Percentiles rank a stretch among this genome's conserved stretches.
Conservation (phyloP, 176 grass and related monocot genomes). For the Aegilops umbellulata region DNA sequence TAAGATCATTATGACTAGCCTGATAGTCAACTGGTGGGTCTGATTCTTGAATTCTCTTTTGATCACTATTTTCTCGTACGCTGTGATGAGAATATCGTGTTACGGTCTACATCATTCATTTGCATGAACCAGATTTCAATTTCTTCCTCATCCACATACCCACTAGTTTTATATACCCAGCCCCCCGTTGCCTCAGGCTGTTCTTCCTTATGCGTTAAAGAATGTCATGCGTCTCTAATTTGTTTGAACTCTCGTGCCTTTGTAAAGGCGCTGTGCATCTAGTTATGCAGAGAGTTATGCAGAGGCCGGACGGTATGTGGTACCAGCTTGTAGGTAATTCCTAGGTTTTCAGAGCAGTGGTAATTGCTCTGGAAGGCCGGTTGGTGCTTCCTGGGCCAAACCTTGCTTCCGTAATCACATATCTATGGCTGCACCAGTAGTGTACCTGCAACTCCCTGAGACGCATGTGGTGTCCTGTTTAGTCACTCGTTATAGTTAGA, state of each 20-base stretch:
- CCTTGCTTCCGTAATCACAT: background rate
- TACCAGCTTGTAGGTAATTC: background rate
- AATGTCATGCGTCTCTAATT: too few species aligned
- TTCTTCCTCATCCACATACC: background rate
- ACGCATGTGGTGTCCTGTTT: background rate
- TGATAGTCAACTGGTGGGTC: too few species aligned
- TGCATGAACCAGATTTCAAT: background rate
- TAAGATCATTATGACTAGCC: too few species aligned
- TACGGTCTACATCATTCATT: background rate
- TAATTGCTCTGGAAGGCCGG: background rate
- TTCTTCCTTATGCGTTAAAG: too few species aligned
- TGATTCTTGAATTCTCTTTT: background rate
- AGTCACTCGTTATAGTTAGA: background rate
- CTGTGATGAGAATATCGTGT: background rate
- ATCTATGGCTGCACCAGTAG: background rate
- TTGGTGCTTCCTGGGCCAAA: background rate
- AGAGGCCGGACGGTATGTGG: too few species aligned
- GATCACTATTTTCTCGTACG: background rate
- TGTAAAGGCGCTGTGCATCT: background rate
- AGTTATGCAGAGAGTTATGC: background rate
- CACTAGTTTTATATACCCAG: background rate
- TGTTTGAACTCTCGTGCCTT: background rate
- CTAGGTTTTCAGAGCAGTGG: background rate
- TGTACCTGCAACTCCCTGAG: background rate
- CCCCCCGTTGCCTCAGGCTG: too few species aligned